These are phyloP conservation scores for Bipolaris oryzae DNA, from an alignment of 2,329 filamentous ascomycete species.

Conservation along the genomic window DNA sequence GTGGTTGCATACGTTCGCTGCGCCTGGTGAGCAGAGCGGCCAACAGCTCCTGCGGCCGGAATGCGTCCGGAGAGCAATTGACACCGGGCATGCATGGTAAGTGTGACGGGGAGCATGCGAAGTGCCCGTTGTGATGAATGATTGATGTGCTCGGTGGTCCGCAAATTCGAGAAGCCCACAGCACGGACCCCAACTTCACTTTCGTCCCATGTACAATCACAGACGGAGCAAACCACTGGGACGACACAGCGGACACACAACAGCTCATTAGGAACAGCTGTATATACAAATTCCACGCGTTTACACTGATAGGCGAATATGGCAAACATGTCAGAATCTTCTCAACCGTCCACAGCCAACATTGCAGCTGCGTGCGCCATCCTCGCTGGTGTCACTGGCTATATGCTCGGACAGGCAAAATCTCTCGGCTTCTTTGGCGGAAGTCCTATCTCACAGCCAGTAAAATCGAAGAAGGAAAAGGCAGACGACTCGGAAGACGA, in stretches of 20 bases:
- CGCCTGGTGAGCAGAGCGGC: conserved; percentile 22
- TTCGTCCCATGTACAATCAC: conserved; percentile 4
- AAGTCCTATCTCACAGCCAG: conserved; percentile 49
- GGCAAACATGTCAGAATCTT: conserved; percentile 34
- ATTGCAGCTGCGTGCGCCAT: conserved; percentile 76
- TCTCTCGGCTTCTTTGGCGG: conserved; percentile 74
- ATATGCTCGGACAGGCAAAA: conserved; percentile 69
- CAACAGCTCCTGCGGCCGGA: conserved; percentile 10
- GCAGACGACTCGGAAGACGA: conserved; percentile 35
- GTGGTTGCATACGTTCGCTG: conserved; percentile 39
- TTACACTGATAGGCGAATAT: neutral
- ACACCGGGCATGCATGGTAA: conserved; percentile 37
- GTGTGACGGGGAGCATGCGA: conserved; percentile 13
- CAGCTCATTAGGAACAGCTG: no score
- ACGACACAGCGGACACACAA: neutral
- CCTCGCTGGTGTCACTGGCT: conserved; percentile 75
- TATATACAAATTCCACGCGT: neutral
- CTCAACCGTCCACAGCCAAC: conserved; percentile 60
- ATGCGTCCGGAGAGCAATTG: conserved; percentile 40
- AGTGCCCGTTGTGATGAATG: conserved; percentile 24
- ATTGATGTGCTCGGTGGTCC: conserved; percentile 31
- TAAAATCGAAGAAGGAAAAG: conserved; percentile 19
- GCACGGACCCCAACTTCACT: conserved; percentile 9
- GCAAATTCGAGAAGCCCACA: conserved; percentile 21
- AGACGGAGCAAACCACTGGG: neutral